phyloP scores from a whole-genome alignment of 371 early-diverging fungal species.

The Actinomucor elegans region DNA sequence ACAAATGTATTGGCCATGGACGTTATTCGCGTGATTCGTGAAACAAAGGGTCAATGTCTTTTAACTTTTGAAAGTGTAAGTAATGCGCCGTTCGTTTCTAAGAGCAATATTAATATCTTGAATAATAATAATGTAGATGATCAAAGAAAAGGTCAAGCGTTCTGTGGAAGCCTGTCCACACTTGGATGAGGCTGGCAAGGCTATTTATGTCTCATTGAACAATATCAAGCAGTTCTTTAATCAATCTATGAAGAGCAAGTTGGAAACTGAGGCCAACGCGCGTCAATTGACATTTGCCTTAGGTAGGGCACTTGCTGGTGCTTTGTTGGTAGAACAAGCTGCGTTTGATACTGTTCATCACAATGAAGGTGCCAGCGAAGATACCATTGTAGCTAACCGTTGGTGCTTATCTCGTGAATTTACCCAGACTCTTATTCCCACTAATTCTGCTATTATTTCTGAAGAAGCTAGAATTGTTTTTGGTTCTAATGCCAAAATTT shows the following conservation, averaged over 20 bases:
- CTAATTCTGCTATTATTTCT: neutral
- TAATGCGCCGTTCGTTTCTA: too few species aligned
- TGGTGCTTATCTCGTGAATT: conserved; percentile 32
- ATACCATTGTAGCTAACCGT: conserved; percentile 20
- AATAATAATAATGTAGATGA: conserved; percentile 13
- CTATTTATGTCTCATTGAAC: conserved; percentile 22
- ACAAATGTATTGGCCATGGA: conserved; percentile 69
- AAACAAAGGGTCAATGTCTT: conserved; percentile 45
- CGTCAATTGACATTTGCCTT: conserved; percentile 57
- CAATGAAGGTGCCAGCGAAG: conserved; percentile 21
- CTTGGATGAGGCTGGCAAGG: conserved; percentile 23
- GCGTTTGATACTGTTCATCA: conserved; percentile 40
- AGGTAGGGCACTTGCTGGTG: conserved; percentile 48
- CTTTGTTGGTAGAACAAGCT: conserved; percentile 52
- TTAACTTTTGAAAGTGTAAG: conserved; percentile 38
- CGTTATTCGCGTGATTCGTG: conserved; percentile 58
- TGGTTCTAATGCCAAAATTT: conserved; percentile 36
- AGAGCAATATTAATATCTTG: too few species aligned
- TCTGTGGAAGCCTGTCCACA: conserved; percentile 2
- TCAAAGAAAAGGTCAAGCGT: conserved; percentile 2
- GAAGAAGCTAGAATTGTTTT: conserved; percentile 39
- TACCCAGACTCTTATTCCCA: conserved; percentile 9
- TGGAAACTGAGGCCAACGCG: conserved; percentile 43
- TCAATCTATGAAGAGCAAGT: conserved; percentile 1
- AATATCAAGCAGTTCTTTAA: conserved; percentile 15